Percentiles rank a stretch among this genome's conserved stretches.
Evolutionary conservation across 805 yeast species (phyloP).

Genomic region (Kluyveromyces aestuarii): DNA sequence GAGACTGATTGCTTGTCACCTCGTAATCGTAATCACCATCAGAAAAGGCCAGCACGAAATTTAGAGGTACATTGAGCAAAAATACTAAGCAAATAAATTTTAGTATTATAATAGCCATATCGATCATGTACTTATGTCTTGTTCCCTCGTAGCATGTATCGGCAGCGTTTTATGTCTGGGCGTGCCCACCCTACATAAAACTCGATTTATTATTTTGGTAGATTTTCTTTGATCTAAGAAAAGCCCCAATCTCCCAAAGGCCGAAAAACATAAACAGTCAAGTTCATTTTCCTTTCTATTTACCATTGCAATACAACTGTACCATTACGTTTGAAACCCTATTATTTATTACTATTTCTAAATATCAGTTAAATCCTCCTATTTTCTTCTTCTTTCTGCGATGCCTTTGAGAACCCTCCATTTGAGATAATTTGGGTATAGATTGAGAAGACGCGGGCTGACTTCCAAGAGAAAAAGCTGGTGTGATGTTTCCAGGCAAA

Average conservation of each 20-base stretch:
- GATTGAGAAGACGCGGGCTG: slow-evolving; percentile 10
- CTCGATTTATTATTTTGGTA: no score
- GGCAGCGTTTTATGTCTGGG: background rate
- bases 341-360: background rate
- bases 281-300: background rate
- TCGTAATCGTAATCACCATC: slow-evolving; percentile 23
- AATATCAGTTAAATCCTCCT: slow-evolving; percentile 38
- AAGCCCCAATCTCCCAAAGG: background rate
- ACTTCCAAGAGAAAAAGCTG: slow-evolving; percentile 22
- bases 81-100: background rate
- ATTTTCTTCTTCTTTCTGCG: slow-evolving; percentile 36
- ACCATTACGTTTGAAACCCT: no score
- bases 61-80: background rate
- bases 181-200: no score
- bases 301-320: background rate
- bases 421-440: slow-evolving; percentile 11
- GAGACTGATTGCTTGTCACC: slow-evolving; percentile 37
- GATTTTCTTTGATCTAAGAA: background rate
- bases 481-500: slow-evolving; percentile 25
- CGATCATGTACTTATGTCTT: background rate
- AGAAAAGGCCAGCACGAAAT: background rate
- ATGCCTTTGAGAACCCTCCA: slow-evolving; percentile 11
- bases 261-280: no score
- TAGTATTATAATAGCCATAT: background rate
- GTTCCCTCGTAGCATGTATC: background rate